A percentile compares a stretch with the other conserved stretches of the same genome.
phyloP scores from a whole-genome alignment of 2,329 filamentous ascomycete genomes.

The Tolypocladium tropicale region DNA sequence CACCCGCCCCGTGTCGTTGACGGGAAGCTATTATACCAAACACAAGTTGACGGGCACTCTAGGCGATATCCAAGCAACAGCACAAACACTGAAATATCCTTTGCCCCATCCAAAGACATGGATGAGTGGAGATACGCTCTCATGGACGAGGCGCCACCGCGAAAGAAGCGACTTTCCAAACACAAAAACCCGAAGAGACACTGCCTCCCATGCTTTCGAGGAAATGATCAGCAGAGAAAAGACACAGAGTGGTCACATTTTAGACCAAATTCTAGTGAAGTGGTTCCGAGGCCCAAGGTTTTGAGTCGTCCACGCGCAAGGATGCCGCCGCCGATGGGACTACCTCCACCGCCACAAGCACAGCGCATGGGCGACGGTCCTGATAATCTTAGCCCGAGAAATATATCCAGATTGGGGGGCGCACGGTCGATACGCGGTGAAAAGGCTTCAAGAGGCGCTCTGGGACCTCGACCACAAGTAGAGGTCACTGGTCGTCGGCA shows the following conservation, averaged over 20 bases:
- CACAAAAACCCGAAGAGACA: slow-evolving; percentile 7
- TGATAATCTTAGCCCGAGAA: slow-evolving; percentile 2
- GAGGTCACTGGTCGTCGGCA: neutral
- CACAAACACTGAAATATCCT: slow-evolving; percentile 20
- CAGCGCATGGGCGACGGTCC: neutral
- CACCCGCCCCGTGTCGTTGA: neutral
- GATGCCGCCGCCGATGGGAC: neutral
- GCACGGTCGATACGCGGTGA: neutral
- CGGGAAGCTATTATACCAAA: slow-evolving; percentile 3
- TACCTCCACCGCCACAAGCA: neutral
- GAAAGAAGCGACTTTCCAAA: slow-evolving; percentile 8
- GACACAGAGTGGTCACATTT: slow-evolving; percentile 14
- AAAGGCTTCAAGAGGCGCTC: neutral
- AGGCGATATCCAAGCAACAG: slow-evolving; percentile 11
- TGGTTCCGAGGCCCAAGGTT: neutral
- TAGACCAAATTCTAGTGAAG: slow-evolving; percentile 3
- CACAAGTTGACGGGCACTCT: slow-evolving; percentile 19
- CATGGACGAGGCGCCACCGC: slow-evolving; percentile 17
- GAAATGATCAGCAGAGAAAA: slow-evolving; percentile 11
- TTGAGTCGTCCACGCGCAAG: neutral
- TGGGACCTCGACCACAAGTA: neutral
- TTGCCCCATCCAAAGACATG: slow-evolving; percentile 16
- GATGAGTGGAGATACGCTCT: slow-evolving; percentile 23
- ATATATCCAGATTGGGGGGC: neutral
- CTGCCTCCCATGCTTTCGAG: slow-evolving; percentile 20